phyloP scores from a whole-genome alignment of 2,329 filamentous ascomycete species.

The Colletotrichum eremochloae region DNA sequence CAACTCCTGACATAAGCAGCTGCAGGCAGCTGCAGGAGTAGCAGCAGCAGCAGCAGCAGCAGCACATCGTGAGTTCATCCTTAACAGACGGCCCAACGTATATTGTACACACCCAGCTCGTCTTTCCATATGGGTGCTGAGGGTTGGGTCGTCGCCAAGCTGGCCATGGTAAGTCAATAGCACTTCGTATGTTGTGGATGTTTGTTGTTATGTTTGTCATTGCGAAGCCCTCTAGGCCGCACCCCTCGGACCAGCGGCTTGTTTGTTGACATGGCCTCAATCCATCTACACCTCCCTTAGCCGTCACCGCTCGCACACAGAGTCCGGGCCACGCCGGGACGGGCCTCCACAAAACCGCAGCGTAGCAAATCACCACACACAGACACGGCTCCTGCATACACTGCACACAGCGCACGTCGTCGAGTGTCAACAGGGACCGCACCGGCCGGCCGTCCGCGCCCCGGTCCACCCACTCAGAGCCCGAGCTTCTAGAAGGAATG shows the following conservation, averaged over 20 bases:
- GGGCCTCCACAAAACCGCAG: slow-evolving; percentile 34
- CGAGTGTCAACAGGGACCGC: slow-evolving; percentile 25
- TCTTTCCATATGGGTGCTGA: slow-evolving; percentile 3
- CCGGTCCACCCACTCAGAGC: slow-evolving; percentile 30
- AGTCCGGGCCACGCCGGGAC: slow-evolving; percentile 34
- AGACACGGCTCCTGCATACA: slow-evolving; percentile 5
- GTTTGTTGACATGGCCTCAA: slow-evolving; percentile 12
- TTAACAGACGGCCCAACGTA: background rate
- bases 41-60: background rate
- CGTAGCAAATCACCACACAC: slow-evolving; percentile 8
- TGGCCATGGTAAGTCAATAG: background rate
- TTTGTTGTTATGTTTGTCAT: slow-evolving; percentile 8
- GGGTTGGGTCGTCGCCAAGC: background rate
- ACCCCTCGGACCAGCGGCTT: slow-evolving; percentile 4
- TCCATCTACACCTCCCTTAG: background rate
- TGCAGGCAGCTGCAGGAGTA: background rate
- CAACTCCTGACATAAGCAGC: slow-evolving; percentile 3
- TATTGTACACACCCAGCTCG: background rate
- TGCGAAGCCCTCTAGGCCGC: background rate
- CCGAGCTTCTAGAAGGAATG: slow-evolving; percentile 38
- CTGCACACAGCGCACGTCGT: slow-evolving; percentile 9
- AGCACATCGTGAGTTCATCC: no score
- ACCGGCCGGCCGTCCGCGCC: slow-evolving; percentile 21
- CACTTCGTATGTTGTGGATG: background rate
- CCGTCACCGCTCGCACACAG: background rate